A percentile compares a stretch with the other conserved stretches of the same genome.
Evolutionary conservation across 2,329 filamentous ascomycete species (phyloP).

Genomic region (Aspergillus tanneri): DNA sequence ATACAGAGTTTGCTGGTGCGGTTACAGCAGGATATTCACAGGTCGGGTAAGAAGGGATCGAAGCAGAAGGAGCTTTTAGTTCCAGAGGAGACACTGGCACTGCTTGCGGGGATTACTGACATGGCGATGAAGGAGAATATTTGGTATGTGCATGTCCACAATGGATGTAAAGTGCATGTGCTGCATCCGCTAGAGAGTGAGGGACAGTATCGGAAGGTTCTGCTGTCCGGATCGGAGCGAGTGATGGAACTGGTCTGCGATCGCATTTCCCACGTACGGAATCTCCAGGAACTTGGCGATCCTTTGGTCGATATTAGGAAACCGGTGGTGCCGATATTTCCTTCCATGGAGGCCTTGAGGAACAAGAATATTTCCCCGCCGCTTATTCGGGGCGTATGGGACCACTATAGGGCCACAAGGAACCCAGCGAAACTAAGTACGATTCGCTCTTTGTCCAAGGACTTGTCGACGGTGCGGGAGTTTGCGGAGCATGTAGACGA

Average conservation of each 20-base stretch:
- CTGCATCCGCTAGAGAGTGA: constrained; percentile 30
- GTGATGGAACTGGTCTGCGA: constrained; percentile 34
- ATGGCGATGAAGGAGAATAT: constrained; percentile 39
- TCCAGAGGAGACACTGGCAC: constrained; percentile 36
- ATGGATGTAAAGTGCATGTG: constrained; percentile 42
- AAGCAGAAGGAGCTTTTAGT: constrained; percentile 33
- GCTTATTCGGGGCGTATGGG: constrained; percentile 34
- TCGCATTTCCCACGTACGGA: constrained; percentile 25
- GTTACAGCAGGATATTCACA: constrained; percentile 20
- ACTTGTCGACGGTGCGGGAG: constrained; percentile 29
- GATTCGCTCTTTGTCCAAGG: constrained; percentile 12
- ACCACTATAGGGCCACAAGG: constrained; percentile 9
- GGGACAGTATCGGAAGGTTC: constrained; percentile 33
- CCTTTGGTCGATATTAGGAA: constrained; percentile 32
- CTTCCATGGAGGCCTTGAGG: constrained; percentile 27
- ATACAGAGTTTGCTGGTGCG: constrained; percentile 29
- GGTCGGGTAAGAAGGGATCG: constrained; percentile 12
- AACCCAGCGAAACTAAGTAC: constrained; percentile 12
- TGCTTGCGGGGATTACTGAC: constrained; percentile 32
- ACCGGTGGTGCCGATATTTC: constrained; percentile 30
- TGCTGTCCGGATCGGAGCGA: constrained; percentile 36
- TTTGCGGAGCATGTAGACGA: constrained; percentile 43
- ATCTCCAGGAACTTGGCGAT: constrained; percentile 26
- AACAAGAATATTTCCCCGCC: constrained; percentile 26
- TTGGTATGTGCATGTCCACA: constrained; percentile 34